Evolutionary conservation across 2,329 filamentous ascomycete species (phyloP), one percentile per base, ranked within the genome.

Genomic region (Beauveria asiatica): DNA sequence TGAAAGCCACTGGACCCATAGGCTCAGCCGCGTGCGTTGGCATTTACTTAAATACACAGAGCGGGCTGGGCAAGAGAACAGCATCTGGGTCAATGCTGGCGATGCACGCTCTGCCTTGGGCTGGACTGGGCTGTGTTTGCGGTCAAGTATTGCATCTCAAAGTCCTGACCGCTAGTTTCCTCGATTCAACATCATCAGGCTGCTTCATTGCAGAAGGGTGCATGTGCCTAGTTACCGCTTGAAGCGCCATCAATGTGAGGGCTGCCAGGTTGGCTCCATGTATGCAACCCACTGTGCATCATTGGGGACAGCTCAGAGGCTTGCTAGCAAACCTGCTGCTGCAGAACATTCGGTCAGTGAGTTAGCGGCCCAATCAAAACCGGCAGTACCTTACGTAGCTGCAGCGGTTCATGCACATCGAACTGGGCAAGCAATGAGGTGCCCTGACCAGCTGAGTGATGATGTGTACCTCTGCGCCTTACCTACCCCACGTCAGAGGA

Each of bases 371-470:
- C 56, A 58, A 51, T 58, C 46, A 58, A 16, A 48, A 21, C 1
- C 30, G n/a, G 17, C 46, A 58, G 33, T 58, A 10, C 33, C 41
- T 48, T 52, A 30, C 27, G 41, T 49, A 30, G 41, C 27, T 46
- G 57, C 57, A 59, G 57, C 57, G 37, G 57, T 59, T 59, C 57
- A 59, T 59, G 57, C 57, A 53, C 57, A 46, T 53, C 9, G 48
- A 37, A 33, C 9, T 37, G 41, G 41, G 4, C 6, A 27, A 46
- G 39, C 13, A 53, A 53, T 59, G 33, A 16, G 19, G 17, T 17
- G 56, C 21, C 45, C 21, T 49, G 44, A 33, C 27, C 27, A 57
- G 54, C 30, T 58, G 56, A 44, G 30, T 30, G 25, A 23, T 50
- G 45, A 41, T 57, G 17, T 57, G 33, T 41, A 10, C 42, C 42